Evolutionary conservation across 1,139 yeast species (phyloP).

Genomic region (Meyerozyma smithsonii): DNA sequence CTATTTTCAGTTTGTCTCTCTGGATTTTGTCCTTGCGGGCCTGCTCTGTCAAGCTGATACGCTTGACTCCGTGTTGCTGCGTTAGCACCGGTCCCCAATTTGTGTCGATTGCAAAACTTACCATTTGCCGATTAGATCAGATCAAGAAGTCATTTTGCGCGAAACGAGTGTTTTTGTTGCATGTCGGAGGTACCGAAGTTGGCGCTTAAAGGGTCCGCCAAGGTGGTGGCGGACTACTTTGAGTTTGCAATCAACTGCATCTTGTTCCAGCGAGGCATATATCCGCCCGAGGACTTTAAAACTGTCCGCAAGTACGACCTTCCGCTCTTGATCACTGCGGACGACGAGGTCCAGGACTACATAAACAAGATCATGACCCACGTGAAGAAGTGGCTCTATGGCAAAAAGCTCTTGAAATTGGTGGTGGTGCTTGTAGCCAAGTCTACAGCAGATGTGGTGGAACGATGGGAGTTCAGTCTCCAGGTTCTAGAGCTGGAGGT

Average conservation of each 20-base stretch:
- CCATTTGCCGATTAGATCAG: conserved; percentile 1
- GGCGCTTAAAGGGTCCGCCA: conserved; percentile 73
- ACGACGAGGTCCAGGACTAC: conserved; percentile 72
- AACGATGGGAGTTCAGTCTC: conserved; percentile 82
- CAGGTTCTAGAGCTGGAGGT: conserved; percentile 29
- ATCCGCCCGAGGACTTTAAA: conserved; percentile 83
- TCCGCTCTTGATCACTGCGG: conserved; percentile 66
- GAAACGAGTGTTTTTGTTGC: background rate
- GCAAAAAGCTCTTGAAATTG: conserved; percentile 64
- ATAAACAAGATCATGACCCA: conserved; percentile 68
- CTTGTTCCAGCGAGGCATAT: conserved; percentile 84
- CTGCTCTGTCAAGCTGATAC: conserved; percentile 55
- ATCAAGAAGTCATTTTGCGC: background rate
- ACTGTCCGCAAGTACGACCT: conserved; percentile 78
- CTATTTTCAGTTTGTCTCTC: conserved; percentile 51
- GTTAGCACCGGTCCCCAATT: background rate
- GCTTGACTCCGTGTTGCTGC: conserved; percentile 66
- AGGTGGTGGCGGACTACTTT: conserved; percentile 78
- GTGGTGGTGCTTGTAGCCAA: conserved; percentile 70
- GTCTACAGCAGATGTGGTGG: conserved; percentile 64
- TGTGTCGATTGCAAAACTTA: background rate
- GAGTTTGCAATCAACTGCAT: conserved; percentile 77
- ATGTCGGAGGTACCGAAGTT: conserved; percentile 37
- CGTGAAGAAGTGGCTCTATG: conserved; percentile 75
- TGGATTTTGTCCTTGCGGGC: conserved; percentile 49